These are phyloP conservation scores for Aaosphaeria arxii DNA, from an alignment of 2,329 filamentous ascomycete species.

Conservation along the genomic window DNA sequence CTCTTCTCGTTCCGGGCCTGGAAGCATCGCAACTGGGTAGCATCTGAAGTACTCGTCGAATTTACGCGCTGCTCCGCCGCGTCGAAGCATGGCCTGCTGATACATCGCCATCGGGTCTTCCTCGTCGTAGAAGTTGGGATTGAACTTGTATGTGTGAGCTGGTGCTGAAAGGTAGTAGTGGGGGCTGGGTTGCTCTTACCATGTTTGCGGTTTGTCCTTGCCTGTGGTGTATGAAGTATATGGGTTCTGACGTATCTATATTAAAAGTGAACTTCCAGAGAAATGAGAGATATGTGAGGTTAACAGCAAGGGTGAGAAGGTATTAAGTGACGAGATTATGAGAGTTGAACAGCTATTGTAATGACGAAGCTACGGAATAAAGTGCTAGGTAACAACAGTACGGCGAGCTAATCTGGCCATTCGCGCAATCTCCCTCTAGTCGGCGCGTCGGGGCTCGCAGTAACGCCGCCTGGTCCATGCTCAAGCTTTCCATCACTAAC, in stretches of 20 bases:
- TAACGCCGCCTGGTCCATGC: neutral
- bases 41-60: constrained; percentile 99
- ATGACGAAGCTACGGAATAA: constrained; percentile 11
- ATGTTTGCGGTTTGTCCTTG: constrained; percentile 15
- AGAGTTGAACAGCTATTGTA: neutral
- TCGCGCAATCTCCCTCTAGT: constrained; percentile 7
- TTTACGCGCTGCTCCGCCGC: constrained; percentile 59
- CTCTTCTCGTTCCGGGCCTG: constrained; percentile 80
- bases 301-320: neutral
- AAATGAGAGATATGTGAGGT: too few species aligned
- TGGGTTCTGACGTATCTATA: too few species aligned
- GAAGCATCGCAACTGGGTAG: constrained; percentile 93
- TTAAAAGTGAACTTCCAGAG: too few species aligned
- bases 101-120: constrained; percentile 55
- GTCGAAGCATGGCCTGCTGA: constrained; percentile 52
- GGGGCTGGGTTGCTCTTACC: constrained; percentile 24
- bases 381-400: constrained; percentile 17
- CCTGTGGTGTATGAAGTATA: neutral
- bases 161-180: constrained; percentile 15
- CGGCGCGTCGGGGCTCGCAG: neutral
- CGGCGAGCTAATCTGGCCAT: constrained; percentile 15
- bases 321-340: too few species aligned
- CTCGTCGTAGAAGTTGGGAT: constrained; percentile 50
- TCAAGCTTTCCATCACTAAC: neutral
- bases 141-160: constrained; percentile 26